Base-by-base conservation (phyloP, 768 basidiomycete genomes). In the Serendipita indica region DNA sequence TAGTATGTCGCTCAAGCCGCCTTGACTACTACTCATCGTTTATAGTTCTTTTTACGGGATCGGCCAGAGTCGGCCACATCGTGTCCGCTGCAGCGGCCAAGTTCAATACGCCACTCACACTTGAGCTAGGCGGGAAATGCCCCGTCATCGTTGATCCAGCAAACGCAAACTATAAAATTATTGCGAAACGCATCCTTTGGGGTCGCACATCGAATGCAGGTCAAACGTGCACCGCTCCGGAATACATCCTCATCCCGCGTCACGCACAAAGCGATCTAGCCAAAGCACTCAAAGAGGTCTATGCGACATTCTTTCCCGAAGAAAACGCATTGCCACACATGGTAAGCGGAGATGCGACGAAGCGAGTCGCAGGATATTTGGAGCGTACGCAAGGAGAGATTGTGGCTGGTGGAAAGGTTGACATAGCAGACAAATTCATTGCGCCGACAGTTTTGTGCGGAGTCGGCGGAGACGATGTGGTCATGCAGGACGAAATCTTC, bases 381-480 rank as follows among this genome's bases (percentile, higher is more conserved):
- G 69, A 71, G 4, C 66, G 70, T 16, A 86, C 83, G 0, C 72
- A 77, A 39, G 86, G 84, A 0, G 67, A 73, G 35, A 67, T 82
- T 39, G 77, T 81, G 0, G 37, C 78, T 1, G 83, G 84, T 2
- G 78, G 78, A 12, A 60, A 72, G 62, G 62, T 65, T n/a, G 69
- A 77, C 30, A 71, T 70, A 3, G 61, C 58, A 4, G 74, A 69
- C 41, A 69, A 69, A 32, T 76, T 73, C 22, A 73, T 89, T 3
- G 79, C 80, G 58, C 77, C 81, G 0, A 85, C 80, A 0, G 65
- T 88, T 13, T 72, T 89, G 0, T 74, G 70, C 46, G 72, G 80
- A 59, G 79, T 84, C 12, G 62, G 69, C 30, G 70, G 63, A 0
- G 75, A 71, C 3, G 87, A 89, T 69, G 67, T 77, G 0, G 66